phyloP scores from a whole-genome alignment of 2,329 filamentous ascomycete species.

The Arthrobotrys iridis region DNA sequence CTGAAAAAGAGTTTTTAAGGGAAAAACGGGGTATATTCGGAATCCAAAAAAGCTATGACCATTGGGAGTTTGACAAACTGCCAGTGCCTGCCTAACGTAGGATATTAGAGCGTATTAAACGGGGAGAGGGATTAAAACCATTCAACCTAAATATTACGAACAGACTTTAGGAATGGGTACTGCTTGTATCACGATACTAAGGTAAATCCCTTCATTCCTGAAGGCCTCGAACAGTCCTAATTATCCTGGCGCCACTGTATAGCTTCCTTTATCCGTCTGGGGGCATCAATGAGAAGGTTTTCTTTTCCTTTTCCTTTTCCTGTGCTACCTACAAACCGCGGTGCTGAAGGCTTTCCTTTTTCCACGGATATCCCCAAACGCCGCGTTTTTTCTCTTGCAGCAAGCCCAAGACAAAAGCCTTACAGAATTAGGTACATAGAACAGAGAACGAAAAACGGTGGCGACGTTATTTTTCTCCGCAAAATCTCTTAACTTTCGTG shows the following conservation, averaged over 20 bases:
- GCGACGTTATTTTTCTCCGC: constrained; percentile 35
- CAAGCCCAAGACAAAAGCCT: not conserved
- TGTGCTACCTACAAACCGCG: not conserved
- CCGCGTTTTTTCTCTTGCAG: not conserved
- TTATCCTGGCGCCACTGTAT: constrained; percentile 18
- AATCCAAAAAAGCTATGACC: constrained; percentile 30
- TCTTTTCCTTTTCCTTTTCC: not conserved
- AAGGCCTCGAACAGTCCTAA: constrained; percentile 15
- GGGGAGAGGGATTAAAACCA: not conserved
- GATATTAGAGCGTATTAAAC: constrained; percentile 14
- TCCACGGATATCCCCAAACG: constrained; percentile 2
- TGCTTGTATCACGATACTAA: constrained; percentile 32
- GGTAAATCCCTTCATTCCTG: constrained; percentile 9
- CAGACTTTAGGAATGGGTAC: not conserved
- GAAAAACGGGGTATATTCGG: not conserved
- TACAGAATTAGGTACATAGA: not conserved
- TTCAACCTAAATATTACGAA: not conserved
- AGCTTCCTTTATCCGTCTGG: constrained; percentile 29
- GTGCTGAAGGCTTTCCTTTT: constrained; percentile 14
- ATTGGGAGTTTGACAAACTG: constrained; percentile 15
- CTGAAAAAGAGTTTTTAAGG: not conserved
- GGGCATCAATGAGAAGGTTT: constrained; percentile 15
- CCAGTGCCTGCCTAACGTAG: constrained; percentile 43
- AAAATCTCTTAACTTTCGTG: constrained; percentile 26
- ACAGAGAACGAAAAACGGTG: not conserved